phyloP scores from a whole-genome alignment of 176 grass and related monocot genomes.

The Carex myosuroides region DNA sequence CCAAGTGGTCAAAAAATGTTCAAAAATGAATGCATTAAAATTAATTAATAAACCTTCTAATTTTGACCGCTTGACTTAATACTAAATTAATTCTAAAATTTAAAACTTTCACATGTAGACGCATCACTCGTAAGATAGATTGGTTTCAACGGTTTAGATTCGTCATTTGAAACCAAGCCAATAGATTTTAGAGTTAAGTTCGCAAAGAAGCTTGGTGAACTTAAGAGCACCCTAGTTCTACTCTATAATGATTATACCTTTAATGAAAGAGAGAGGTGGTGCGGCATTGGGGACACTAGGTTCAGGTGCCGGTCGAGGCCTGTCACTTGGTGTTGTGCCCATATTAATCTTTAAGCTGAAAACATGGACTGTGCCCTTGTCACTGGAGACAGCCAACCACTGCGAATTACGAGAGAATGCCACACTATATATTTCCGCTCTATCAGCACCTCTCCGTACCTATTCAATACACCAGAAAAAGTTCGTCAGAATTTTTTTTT shows the following conservation, averaged over 20 bases:
- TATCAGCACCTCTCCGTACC: conserved; percentile 61
- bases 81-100: too few species aligned
- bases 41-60: too few species aligned
- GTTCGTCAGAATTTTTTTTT: background rate
- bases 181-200: too few species aligned
- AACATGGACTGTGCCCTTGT: conserved; percentile 80
- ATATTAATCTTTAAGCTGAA: conserved; percentile 75
- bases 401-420: conserved; percentile 61
- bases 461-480: conserved; percentile 13
- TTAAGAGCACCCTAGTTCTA: too few species aligned
- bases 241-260: conserved; percentile 29
- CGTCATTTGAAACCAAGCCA: too few species aligned
- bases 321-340: conserved; percentile 38
- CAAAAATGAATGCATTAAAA: too few species aligned
- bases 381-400: conserved; percentile 66
- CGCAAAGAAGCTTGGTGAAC: too few species aligned
- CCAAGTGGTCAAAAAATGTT: too few species aligned
- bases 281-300: conserved; percentile 41
- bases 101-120: too few species aligned
- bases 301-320: conserved; percentile 31
- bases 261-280: conserved; percentile 82
- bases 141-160: too few species aligned
- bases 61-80: too few species aligned
- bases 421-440: conserved; percentile 59
- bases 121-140: too few species aligned